These are phyloP conservation scores for Colletotrichum nymphaeae DNA, from an alignment of 2,329 filamentous ascomycete genomes.

Conservation along the genomic window DNA sequence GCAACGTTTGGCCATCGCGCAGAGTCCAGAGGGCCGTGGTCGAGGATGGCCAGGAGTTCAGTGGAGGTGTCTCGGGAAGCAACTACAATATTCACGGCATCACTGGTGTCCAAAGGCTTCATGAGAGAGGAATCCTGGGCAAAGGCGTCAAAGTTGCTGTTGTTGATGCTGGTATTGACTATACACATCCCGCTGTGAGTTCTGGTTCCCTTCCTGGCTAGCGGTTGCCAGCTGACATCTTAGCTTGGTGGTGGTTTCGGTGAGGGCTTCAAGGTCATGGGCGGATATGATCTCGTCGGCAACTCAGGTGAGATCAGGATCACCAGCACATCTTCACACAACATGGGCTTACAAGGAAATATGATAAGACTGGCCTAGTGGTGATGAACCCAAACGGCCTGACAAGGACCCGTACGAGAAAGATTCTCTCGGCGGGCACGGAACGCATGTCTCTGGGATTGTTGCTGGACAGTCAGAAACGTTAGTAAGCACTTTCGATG, in stretches of 20 bases:
- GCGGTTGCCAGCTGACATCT: neutral
- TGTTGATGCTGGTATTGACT: slow-evolving; percentile 54
- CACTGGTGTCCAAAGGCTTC: slow-evolving; percentile 53
- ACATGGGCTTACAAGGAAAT: neutral
- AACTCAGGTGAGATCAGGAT: slow-evolving; percentile 3
- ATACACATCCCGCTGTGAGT: slow-evolving; percentile 50
- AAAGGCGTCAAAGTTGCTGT: slow-evolving; percentile 52
- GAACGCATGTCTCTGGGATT: slow-evolving; percentile 49
- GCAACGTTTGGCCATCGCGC: slow-evolving; percentile 33
- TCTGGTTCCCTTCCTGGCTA: too few relatives aligned
- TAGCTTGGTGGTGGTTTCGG: slow-evolving; percentile 35
- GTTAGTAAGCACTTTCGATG: neutral
- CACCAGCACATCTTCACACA: neutral
- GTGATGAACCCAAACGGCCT: slow-evolving; percentile 40
- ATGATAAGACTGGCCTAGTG: slow-evolving; percentile 7
- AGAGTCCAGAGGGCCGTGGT: slow-evolving; percentile 10
- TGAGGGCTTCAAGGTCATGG: slow-evolving; percentile 30
- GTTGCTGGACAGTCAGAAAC: slow-evolving; percentile 36
- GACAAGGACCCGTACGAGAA: slow-evolving; percentile 48
- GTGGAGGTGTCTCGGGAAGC: neutral
- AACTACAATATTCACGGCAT: slow-evolving; percentile 51
- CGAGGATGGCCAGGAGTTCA: neutral
- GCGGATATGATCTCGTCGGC: slow-evolving; percentile 35
- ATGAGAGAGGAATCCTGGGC: slow-evolving; percentile 50
- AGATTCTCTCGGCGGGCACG: slow-evolving; percentile 45